Evolutionary conservation across 345 rosid genomes (phyloP), one percentile per base, ranked within the genome.

Genomic region (Salix dunnii): DNA sequence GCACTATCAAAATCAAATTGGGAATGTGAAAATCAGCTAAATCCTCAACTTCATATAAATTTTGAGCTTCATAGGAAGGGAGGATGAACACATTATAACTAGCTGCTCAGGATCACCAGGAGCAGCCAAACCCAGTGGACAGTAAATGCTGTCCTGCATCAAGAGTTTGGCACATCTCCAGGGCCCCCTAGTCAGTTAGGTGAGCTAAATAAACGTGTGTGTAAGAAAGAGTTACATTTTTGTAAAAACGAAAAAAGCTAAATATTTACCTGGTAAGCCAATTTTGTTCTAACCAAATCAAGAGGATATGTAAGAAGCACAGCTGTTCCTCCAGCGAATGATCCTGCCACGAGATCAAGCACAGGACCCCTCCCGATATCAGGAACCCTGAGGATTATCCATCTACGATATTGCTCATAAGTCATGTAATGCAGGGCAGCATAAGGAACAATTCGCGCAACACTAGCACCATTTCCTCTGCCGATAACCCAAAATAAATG

Each of bases 381-480:
- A 18, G 94, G 96, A 74, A 86, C 87, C 67, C 81, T 53, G 8
- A 63, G 77, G 77, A 95, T 93, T 78, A 93, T 93, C 97, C 96
- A 95, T 84, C 97, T 89, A 27, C 99, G 88, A 74, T 95, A 93
- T 78, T 95, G 88, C 70, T 95, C 99, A 48, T 95, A 95, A 69
- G 97, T 84, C 99, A 93, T 95, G 76, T 90, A 95, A 84, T 95
- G 97, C 78, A 93, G 97, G 6, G 97, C 99, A 13, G 97, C 99
- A 72, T 95, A 91, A 2, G 99, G 97, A 60, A 91, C 92, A 74
- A 93, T 95, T 77, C 97, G 88, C 60, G 97, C 97, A 74, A 95
- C 93, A 85, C 97, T 91, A 69, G 97, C 96, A 72, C 97, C 97
- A 76, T 92, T 92, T 35, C 97, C 97, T 82, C 97, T 95, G 86